Percentiles rank a stretch among this genome's conserved stretches.
Conservation (phyloP, 176 grass and related monocot genomes). For the Cymbopogon citratus region DNA sequence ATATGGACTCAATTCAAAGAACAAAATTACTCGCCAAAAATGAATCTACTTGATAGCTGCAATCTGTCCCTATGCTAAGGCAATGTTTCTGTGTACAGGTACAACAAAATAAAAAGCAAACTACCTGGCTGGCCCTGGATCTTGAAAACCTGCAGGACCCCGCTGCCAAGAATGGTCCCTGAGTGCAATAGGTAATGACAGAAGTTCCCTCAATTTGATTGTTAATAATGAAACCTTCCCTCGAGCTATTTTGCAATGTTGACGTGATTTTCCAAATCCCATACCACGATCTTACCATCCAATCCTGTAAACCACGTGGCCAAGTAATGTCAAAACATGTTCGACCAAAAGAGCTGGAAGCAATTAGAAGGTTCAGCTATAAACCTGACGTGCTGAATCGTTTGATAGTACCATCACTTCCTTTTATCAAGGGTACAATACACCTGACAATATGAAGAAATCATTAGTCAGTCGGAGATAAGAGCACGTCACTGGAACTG, state of each 20-base stretch:
- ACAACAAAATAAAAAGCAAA: slow-evolving; percentile 45
- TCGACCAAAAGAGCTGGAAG: neutral
- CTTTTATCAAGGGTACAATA: slow-evolving; percentile 62
- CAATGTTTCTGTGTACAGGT: slow-evolving; percentile 45
- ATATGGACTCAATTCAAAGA: slow-evolving; percentile 15
- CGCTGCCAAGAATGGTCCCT: slow-evolving; percentile 7
- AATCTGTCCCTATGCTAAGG: slow-evolving; percentile 14
- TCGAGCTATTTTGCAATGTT: slow-evolving; percentile 20
- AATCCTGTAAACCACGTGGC: slow-evolving; percentile 39
- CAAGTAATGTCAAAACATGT: slow-evolving; percentile 21
- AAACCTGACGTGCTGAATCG: slow-evolving; percentile 98
- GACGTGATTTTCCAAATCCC: slow-evolving; percentile 70
- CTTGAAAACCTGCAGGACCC: slow-evolving; percentile 42
- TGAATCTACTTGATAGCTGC: slow-evolving; percentile 19
- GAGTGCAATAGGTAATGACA: neutral
- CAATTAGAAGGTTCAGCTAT: neutral
- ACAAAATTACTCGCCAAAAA: slow-evolving; percentile 31
- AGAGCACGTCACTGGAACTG: neutral
- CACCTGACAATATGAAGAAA: slow-evolving; percentile 42
- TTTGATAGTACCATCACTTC: slow-evolving; percentile 30
- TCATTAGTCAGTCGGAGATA: neutral
- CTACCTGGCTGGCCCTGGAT: slow-evolving; percentile 25
- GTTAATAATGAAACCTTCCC: neutral
- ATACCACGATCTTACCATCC: slow-evolving; percentile 93
- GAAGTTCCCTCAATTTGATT: neutral